These are phyloP conservation scores for Amauroascus verrucosus DNA, from an alignment of 2,329 filamentous ascomycete species.

Conservation along the genomic window DNA sequence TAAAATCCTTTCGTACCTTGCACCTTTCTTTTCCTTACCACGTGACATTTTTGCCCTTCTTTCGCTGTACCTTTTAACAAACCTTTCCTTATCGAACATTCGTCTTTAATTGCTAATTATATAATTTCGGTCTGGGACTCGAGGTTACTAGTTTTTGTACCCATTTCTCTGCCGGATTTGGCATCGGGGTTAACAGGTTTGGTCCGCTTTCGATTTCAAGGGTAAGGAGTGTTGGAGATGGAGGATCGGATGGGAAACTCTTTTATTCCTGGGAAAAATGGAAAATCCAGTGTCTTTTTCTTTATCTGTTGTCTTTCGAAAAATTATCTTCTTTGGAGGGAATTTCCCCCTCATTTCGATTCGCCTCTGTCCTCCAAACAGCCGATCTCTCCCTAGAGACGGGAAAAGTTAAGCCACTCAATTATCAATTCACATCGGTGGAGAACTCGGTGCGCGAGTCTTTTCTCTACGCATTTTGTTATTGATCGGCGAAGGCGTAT, in stretches of 20 bases:
- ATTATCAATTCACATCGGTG: not conserved
- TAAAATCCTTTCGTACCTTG: not conserved
- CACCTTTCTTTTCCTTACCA: not conserved
- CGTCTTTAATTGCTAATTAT: not conserved
- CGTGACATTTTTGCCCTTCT: not conserved
- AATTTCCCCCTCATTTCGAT: no score
- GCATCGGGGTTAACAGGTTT: not conserved
- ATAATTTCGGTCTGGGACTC: slow-evolving; percentile 1
- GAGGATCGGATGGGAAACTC: not conserved
- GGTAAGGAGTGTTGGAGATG: not conserved
- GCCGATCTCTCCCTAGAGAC: not conserved
- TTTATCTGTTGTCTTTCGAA: not conserved
- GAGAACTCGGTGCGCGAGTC: not conserved
- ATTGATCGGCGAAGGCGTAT: not conserved
- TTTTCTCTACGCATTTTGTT: not conserved
- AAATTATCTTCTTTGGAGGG: not conserved
- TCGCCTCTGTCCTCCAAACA: no score
- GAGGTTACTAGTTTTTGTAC: not conserved
- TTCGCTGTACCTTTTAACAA: slow-evolving; percentile 1
- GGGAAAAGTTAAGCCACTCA: not conserved
- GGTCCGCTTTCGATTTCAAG: not conserved
- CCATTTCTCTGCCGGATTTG: not conserved
- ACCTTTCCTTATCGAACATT: not conserved
- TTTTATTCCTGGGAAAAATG: not conserved
- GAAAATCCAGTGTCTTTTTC: not conserved